Percentiles rank a stretch among this genome's conserved stretches.
Conservation (phyloP, 2,329 filamentous ascomycete genomes). For the Westerdykella aurantiaca region DNA sequence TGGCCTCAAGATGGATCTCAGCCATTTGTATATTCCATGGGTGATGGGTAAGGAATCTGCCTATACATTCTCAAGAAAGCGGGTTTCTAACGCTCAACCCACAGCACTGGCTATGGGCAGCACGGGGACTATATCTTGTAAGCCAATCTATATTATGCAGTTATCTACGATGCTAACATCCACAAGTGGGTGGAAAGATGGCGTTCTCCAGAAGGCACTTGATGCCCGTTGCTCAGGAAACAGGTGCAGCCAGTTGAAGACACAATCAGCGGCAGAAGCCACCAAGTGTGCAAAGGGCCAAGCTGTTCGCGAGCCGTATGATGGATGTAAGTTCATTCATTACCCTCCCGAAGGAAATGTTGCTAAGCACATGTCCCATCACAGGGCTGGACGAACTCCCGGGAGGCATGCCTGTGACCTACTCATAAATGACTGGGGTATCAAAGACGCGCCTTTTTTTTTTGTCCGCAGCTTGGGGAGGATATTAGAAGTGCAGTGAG, state of each 20-base stretch:
- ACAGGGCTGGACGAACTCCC: slow-evolving; percentile 16
- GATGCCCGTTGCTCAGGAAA: slow-evolving; percentile 34
- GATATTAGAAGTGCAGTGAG: no score
- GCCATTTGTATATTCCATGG: slow-evolving; percentile 26
- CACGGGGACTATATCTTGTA: slow-evolving; percentile 20
- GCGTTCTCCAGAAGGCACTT: slow-evolving; percentile 41
- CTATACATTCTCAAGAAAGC: not conserved
- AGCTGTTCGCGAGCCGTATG: slow-evolving; percentile 16
- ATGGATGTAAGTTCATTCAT: slow-evolving; percentile 13
- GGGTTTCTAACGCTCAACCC: not conserved
- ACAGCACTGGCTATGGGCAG: slow-evolving; percentile 22
- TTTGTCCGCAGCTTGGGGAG: no score
- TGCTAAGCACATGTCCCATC: not conserved
- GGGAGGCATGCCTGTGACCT: slow-evolving; percentile 12
- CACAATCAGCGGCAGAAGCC: slow-evolving; percentile 12
- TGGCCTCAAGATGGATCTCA: slow-evolving; percentile 22
- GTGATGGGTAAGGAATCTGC: slow-evolving; percentile 30
- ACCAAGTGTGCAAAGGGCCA: slow-evolving; percentile 15
- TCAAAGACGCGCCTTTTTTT: no score
- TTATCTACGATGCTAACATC: slow-evolving; percentile 40
- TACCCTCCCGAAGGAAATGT: not conserved
- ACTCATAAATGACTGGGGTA: not conserved
- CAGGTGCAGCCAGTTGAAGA: slow-evolving; percentile 30
- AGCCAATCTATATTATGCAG: not conserved
- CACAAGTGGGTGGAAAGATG: slow-evolving; percentile 44